Evolutionary conservation across 1,139 yeast genomes (phyloP), one percentile per base, ranked within the genome.

Genomic region (Hanseniaspora gamundiae): DNA sequence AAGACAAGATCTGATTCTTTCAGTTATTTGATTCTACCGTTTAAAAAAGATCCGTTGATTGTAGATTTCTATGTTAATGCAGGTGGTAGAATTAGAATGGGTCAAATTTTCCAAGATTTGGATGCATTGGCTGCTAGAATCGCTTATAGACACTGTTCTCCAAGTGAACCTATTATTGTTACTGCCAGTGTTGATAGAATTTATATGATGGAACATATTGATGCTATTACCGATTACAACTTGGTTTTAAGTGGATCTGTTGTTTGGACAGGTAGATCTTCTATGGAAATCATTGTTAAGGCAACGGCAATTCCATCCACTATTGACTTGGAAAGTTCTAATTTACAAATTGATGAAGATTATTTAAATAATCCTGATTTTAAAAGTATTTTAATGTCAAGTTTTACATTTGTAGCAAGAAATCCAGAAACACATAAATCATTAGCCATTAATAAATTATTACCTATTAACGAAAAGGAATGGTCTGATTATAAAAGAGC

Each of bases 151-250:
- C 94, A 84, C 58, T 83, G 94, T 65, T 71, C 84, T 7, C 95
- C 95, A 0, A 91, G 94, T 1, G 87, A 82, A 58, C 95, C 95
- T 9, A 87, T 85, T 61, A 81, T 85, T 58, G 96, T 86, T 30
- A 88, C 96, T 13, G 96, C 96, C 1, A 80, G 93, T 14, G 95
- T 88, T 31, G 96, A 88, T 64, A 70, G 96, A 50, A 84, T 88
- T 53, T 84, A 84, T 61, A 80, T 88, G 78, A 77, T 86, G 49
- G 83, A 82, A 59, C 80, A 86, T 51, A 77, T 87, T 39, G 95
- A 86, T 56, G 86, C 81, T 54, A 78, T 87, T 49, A 70, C 72
- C 47, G 76, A 78, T 51, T 80, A 73, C 64, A 85, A 86, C 61
- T 81, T 88, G 55, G 72, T 85, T 24, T 67, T 88, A 50, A 87